phyloP scores from a whole-genome alignment of 306 rosid genomes.

The Pterocarpus santalinus region DNA sequence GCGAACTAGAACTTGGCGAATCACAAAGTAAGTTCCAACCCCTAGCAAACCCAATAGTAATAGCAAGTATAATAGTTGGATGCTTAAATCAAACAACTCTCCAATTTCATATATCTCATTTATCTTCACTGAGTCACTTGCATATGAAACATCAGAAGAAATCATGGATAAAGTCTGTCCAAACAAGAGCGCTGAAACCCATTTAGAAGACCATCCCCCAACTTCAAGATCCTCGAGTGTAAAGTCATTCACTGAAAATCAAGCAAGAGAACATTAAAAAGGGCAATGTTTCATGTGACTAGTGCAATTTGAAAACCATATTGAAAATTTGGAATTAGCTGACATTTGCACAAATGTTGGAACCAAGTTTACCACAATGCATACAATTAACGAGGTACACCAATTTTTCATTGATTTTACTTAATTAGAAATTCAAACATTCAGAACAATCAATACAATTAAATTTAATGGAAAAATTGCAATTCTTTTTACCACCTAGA shows the following conservation, averaged over 20 bases:
- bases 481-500: neutral
- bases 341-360: conserved; percentile 3
- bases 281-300: conserved; percentile 6
- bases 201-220: conserved; percentile 50
- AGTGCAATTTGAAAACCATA: neutral
- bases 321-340: conserved; percentile 32
- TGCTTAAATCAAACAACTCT: conserved; percentile 90
- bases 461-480: conserved; percentile 8
- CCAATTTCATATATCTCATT: conserved; percentile 77
- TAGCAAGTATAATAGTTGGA: conserved; percentile 84
- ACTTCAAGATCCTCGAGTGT: conserved; percentile 53
- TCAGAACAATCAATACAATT: conserved; percentile 16
- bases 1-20: conserved; percentile 96
- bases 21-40: conserved; percentile 81
- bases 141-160: conserved; percentile 69
- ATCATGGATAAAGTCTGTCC: conserved; percentile 69
- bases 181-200: conserved; percentile 64
- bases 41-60: conserved; percentile 82
- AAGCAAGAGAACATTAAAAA: conserved; percentile 45
- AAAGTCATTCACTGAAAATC: conserved; percentile 51
- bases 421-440: conserved; percentile 17
- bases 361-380: conserved; percentile 26
- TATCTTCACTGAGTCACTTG: conserved; percentile 58
- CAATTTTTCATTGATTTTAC: conserved; percentile 31
- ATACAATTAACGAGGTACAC: conserved; percentile 24